These are phyloP conservation scores for Aspergillus latus DNA, from an alignment of 2,329 filamentous ascomycete genomes.

Conservation along the genomic window DNA sequence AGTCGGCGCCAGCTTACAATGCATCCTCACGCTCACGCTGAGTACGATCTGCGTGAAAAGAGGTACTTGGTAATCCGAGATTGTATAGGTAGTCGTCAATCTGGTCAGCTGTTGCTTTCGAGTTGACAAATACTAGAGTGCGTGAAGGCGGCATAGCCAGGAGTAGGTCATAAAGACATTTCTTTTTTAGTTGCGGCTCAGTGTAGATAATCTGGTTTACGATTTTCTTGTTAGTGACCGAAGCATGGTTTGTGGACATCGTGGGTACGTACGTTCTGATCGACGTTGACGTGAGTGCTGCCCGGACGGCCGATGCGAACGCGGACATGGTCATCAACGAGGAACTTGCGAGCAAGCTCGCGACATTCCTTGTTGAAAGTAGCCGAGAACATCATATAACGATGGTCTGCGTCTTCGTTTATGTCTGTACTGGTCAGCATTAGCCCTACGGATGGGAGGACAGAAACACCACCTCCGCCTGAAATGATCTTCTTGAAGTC, in stretches of 20 bases:
- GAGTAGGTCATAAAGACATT: slow-evolving; percentile 71
- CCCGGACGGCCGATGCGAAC: slow-evolving; percentile 87
- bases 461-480: slow-evolving; percentile 67
- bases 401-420: slow-evolving; percentile 71
- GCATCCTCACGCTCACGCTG: slow-evolving; percentile 91
- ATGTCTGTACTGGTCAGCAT: slow-evolving; percentile 50
- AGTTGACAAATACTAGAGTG: slow-evolving; percentile 89
- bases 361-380: slow-evolving; percentile 84
- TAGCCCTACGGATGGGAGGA: slow-evolving; percentile 9
- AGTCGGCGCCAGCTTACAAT: slow-evolving; percentile 55
- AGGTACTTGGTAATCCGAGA: slow-evolving; percentile 73
- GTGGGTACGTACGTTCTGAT: slow-evolving; percentile 57
- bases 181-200: slow-evolving; percentile 65
- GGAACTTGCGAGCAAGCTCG: slow-evolving; percentile 71
- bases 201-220: slow-evolving; percentile 60
- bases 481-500: slow-evolving; percentile 74
- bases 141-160: slow-evolving; percentile 68
- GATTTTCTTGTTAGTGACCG: not conserved
- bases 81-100: slow-evolving; percentile 89
- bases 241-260: not conserved
- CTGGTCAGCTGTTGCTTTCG: slow-evolving; percentile 72
- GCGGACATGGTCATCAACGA: slow-evolving; percentile 71
- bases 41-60: slow-evolving; percentile 82
- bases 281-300: slow-evolving; percentile 77
- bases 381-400: slow-evolving; percentile 84